These are phyloP conservation scores for Eimeria sp. DNA, from an alignment of 169 alveolate species.

Conservation along the genomic window DNA sequence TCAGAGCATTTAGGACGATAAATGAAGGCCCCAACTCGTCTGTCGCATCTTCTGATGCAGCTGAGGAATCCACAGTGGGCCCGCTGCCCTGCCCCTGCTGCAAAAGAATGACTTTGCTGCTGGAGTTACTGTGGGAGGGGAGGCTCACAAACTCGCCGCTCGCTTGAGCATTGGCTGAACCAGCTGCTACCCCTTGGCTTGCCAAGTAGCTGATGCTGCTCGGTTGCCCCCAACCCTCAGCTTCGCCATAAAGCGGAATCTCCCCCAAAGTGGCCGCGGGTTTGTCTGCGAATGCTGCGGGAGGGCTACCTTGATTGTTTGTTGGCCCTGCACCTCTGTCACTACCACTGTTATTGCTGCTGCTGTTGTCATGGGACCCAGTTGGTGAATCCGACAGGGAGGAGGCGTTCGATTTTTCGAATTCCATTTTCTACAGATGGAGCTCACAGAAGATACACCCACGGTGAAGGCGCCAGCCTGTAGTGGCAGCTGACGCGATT, in stretches of 20 bases:
- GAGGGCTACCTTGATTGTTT: background rate
- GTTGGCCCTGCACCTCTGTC: background rate
- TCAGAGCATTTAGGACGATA: constrained; percentile 30
- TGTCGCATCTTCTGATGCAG: background rate
- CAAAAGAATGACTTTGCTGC: constrained; percentile 59
- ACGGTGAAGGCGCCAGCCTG: constrained; percentile 48
- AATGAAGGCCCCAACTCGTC: background rate
- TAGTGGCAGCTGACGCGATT: constrained; percentile 46
- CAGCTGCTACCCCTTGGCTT: background rate
- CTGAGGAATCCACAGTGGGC: background rate
- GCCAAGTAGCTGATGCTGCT: constrained; percentile 35
- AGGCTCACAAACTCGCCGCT: constrained; percentile 71
- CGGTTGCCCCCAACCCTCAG: constrained; percentile 76
- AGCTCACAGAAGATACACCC: background rate
- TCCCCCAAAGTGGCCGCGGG: constrained; percentile 42
- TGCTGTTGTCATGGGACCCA: background rate
- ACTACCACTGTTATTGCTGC: background rate
- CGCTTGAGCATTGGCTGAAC: background rate
- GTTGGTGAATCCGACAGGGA: constrained; percentile 9
- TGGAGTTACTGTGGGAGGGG: constrained; percentile 36
- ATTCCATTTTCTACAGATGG: constrained; percentile 18
- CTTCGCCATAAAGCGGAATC: background rate
- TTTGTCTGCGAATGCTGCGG: background rate
- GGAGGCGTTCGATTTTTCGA: constrained; percentile 2
- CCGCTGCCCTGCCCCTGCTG: constrained; percentile 43